These are phyloP conservation scores for Arthrinium phaeospermum DNA, from an alignment of 2,329 filamentous ascomycete species.

Conservation along the genomic window DNA sequence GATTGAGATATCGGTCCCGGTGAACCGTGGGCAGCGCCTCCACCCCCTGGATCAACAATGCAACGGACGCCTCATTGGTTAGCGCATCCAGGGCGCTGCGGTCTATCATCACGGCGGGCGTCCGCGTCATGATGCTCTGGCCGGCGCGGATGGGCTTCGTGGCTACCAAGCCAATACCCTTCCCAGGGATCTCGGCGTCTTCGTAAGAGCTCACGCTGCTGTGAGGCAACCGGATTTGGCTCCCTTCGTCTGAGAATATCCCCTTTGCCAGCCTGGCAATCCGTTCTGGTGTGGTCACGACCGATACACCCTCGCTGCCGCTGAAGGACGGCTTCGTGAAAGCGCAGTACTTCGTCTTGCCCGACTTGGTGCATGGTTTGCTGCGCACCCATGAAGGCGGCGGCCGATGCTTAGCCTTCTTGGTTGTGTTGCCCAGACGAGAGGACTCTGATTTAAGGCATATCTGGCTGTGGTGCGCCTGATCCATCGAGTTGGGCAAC, in stretches of 20 bases:
- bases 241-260: neutral
- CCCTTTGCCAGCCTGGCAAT: conserved; percentile 27
- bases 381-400: conserved; percentile 5
- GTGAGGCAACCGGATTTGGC: conserved; percentile 12
- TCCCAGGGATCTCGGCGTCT: conserved; percentile 36
- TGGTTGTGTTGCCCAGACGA: neutral
- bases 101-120: conserved; percentile 41
- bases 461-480: neutral
- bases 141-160: conserved; percentile 34
- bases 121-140: conserved; percentile 37
- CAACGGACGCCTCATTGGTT: conserved; percentile 26
- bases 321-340: conserved; percentile 34
- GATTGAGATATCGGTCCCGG: conserved; percentile 32
- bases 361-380: conserved; percentile 26
- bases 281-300: conserved; percentile 35
- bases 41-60: conserved; percentile 35
- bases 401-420: neutral
- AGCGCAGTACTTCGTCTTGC: conserved; percentile 31
- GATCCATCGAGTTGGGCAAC: neutral
- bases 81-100: conserved; percentile 32
- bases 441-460: neutral
- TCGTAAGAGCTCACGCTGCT: conserved; percentile 25
- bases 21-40: conserved; percentile 32
- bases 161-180: conserved; percentile 40
- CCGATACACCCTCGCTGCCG: conserved; percentile 33